A percentile compares a stretch with the other conserved stretches of the same genome.
Conservation (phyloP, 1,139 yeast species). For the Yamadazyma aaseri region DNA sequence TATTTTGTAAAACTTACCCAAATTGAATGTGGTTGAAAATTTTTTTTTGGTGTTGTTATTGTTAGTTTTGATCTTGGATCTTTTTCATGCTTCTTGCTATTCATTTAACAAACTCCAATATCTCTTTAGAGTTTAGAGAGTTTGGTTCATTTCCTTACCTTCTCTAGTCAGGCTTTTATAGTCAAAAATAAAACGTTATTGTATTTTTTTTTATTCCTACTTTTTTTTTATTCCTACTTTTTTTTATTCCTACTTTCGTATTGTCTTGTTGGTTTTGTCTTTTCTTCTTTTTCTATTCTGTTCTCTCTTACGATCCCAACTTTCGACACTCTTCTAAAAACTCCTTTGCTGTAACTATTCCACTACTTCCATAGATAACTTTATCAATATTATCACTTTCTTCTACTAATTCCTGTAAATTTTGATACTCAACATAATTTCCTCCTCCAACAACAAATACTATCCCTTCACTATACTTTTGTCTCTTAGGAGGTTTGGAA, state of each 20-base stretch:
- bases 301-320: conserved; percentile 37
- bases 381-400: conserved; percentile 37
- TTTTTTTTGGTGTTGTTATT: too few relatives aligned
- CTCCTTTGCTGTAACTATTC: conserved; percentile 69
- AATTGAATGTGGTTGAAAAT: background rate
- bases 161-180: too few relatives aligned
- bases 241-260: background rate
- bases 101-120: too few relatives aligned
- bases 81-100: too few relatives aligned
- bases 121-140: too few relatives aligned
- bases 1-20: too few relatives aligned
- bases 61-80: too few relatives aligned
- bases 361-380: conserved; percentile 87
- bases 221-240: too few relatives aligned
- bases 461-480: conserved; percentile 72
- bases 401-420: conserved; percentile 78
- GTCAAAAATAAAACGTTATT: too few relatives aligned
- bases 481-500: conserved; percentile 85
- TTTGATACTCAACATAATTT: conserved; percentile 88
- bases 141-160: too few relatives aligned
- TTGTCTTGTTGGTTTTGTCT: background rate
- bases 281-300: conserved; percentile 1
- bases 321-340: conserved; percentile 72
- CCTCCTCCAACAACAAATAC: conserved; percentile 98
- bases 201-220: too few relatives aligned